These are phyloP conservation scores for Tubosaeta sp. DNA, from an alignment of 768 basidiomycete species.

Conservation along the genomic window DNA sequence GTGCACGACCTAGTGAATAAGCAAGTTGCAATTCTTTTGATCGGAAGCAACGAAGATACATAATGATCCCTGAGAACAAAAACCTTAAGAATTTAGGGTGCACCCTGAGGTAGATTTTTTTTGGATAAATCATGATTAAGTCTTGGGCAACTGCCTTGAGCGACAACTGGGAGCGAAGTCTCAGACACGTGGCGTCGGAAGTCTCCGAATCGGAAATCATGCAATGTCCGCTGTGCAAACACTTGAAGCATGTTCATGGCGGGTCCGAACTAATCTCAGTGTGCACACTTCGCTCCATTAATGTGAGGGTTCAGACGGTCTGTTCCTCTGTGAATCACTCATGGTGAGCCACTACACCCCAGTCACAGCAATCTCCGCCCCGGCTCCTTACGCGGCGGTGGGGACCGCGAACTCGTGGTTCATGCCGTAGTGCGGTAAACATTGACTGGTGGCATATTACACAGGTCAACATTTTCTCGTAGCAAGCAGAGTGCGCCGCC, in stretches of 20 bases:
- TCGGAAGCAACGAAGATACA: conserved; percentile 25
- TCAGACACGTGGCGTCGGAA: conserved; percentile 16
- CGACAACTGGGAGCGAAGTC: conserved; percentile 2
- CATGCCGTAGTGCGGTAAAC: conserved; percentile 7
- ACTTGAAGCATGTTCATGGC: conserved; percentile 4
- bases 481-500: background rate
- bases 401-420: conserved; percentile 2
- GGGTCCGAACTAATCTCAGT: conserved; percentile 19
- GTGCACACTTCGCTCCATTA: background rate
- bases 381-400: conserved; percentile 10
- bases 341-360: conserved; percentile 1
- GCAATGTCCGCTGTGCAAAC: conserved; percentile 2
- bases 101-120: conserved; percentile 25
- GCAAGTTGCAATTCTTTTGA: conserved; percentile 16
- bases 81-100: conserved; percentile 27
- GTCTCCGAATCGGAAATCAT: conserved; percentile 20
- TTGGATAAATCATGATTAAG: conserved; percentile 14
- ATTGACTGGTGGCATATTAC: conserved; percentile 5
- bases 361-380: conserved; percentile 29
- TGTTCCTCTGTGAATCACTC: background rate
- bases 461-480: conserved; percentile 14
- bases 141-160: conserved; percentile 2
- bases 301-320: conserved; percentile 11
- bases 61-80: conserved; percentile 27
- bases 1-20: conserved; percentile 10